Evolutionary conservation across 2,329 filamentous ascomycete species (phyloP).

Genomic region (Fusarium irregulare): DNA sequence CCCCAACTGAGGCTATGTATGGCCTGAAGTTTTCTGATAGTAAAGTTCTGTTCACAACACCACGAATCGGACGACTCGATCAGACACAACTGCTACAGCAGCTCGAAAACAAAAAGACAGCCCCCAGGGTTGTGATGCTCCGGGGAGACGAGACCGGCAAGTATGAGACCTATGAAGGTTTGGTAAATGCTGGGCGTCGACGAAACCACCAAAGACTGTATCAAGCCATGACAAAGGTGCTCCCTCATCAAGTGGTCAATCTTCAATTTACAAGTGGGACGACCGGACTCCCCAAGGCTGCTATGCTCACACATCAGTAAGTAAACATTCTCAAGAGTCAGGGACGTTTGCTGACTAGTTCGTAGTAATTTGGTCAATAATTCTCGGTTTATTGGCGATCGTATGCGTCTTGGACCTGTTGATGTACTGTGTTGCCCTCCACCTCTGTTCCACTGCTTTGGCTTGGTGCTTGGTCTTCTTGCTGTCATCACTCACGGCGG

Average conservation of each 20-base stretch:
- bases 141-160: constrained; percentile 61
- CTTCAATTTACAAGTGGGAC: constrained; percentile 82
- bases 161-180: constrained; percentile 69
- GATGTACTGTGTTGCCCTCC: constrained; percentile 84
- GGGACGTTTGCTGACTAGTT: constrained; percentile 10
- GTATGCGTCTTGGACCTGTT: constrained; percentile 73
- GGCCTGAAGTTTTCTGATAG: constrained; percentile 78
- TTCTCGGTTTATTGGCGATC: constrained; percentile 76
- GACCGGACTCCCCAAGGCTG: constrained; percentile 77
- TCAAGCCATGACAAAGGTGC: constrained; percentile 64
- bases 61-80: constrained; percentile 73
- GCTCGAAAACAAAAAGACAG: constrained; percentile 59
- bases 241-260: constrained; percentile 76
- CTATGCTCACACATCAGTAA: constrained; percentile 78
- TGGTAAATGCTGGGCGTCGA: constrained; percentile 64
- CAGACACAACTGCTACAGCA: constrained; percentile 69
- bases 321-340: constrained; percentile 33
- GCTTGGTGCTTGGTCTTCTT: constrained; percentile 80
- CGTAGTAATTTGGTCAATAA: constrained; percentile 71
- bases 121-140: constrained; percentile 69
- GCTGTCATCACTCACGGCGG: constrained; percentile 79
- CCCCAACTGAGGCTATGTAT: constrained; percentile 76
- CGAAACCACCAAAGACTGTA: constrained; percentile 63
- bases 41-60: constrained; percentile 78
- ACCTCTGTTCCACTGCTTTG: constrained; percentile 88